A percentile compares a stretch with the other conserved stretches of the same genome.
Conservation (phyloP, 345 rosid genomes). For the Gossypium anomalum region DNA sequence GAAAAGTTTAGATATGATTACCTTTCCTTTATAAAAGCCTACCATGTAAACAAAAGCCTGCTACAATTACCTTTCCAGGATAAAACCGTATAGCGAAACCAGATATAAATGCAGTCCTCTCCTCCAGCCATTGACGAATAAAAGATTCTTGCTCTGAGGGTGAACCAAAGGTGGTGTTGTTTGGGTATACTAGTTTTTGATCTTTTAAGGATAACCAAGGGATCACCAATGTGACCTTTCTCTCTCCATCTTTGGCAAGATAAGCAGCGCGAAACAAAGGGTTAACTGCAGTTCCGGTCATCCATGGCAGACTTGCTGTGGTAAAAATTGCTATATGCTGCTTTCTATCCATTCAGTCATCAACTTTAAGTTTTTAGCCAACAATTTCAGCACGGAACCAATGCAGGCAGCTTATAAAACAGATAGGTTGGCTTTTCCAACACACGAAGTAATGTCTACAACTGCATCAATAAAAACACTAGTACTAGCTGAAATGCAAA, state of each 20-base stretch:
- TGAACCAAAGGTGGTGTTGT: slow-evolving; percentile 45
- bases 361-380: slow-evolving; percentile 2
- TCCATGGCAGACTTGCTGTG: slow-evolving; percentile 95
- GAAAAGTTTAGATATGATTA: slow-evolving; percentile 19
- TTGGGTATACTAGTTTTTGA: slow-evolving; percentile 73
- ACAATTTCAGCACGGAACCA: not conserved
- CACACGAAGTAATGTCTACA: not conserved
- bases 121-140: slow-evolving; percentile 75
- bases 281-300: slow-evolving; percentile 96
- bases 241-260: slow-evolving; percentile 67
- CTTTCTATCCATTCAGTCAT: slow-evolving; percentile 52
- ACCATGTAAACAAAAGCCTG: not conserved
- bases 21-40: slow-evolving; percentile 77
- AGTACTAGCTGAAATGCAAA: not conserved
- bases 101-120: slow-evolving; percentile 52
- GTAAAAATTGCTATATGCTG: slow-evolving; percentile 80
- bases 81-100: slow-evolving; percentile 59
- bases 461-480: not conserved
- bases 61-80: slow-evolving; percentile 68
- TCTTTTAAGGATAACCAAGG: slow-evolving; percentile 81
- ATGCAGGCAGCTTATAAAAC: not conserved
- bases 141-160: slow-evolving; percentile 69
- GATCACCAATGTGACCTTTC: slow-evolving; percentile 75
- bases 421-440: not conserved
- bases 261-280: slow-evolving; percentile 95